phyloP scores from a whole-genome alignment of 345 rosid genomes.

The Aquilaria sinensis region DNA sequence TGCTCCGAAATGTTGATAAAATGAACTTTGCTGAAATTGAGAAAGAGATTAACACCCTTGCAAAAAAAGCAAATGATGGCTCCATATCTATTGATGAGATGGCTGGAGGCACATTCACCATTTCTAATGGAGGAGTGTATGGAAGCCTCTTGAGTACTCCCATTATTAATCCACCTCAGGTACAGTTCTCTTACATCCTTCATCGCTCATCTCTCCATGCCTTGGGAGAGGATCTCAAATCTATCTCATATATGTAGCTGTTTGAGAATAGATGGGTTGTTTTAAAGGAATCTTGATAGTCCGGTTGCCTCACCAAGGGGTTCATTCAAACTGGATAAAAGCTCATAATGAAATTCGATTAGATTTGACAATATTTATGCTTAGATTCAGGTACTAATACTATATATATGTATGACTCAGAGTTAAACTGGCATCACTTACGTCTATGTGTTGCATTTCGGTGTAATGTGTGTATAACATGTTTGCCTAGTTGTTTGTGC shows the following conservation, averaged over 20 bases:
- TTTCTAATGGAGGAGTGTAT: conserved; percentile 79
- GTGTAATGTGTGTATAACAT: neutral
- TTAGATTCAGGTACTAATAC: no score
- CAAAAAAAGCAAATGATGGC: conserved; percentile 87
- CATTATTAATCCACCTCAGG: conserved; percentile 99
- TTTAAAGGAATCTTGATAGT: no score
- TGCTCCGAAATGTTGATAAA: conserved; percentile 52
- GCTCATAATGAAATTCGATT: no score
- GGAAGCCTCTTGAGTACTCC: conserved; percentile 98
- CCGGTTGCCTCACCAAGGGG: no score
- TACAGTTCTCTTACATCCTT: conserved; percentile 14
- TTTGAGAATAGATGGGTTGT: no score
- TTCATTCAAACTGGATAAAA: no score
- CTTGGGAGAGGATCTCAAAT: no score
- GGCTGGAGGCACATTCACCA: conserved; percentile 98
- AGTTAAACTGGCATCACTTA: neutral
- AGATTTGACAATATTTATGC: no score
- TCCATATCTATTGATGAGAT: conserved; percentile 93
- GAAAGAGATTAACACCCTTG: conserved; percentile 80
- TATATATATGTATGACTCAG: neutral
- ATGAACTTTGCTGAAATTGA: conserved; percentile 93
- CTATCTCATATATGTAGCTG: no score
- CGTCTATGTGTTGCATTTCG: neutral
- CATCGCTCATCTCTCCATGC: neutral
- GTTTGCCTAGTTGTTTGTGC: neutral